Base-by-base conservation (phyloP, 1,284 basidiomycete genomes). In the Cutaneotrichosporon spelunceum region DNA sequence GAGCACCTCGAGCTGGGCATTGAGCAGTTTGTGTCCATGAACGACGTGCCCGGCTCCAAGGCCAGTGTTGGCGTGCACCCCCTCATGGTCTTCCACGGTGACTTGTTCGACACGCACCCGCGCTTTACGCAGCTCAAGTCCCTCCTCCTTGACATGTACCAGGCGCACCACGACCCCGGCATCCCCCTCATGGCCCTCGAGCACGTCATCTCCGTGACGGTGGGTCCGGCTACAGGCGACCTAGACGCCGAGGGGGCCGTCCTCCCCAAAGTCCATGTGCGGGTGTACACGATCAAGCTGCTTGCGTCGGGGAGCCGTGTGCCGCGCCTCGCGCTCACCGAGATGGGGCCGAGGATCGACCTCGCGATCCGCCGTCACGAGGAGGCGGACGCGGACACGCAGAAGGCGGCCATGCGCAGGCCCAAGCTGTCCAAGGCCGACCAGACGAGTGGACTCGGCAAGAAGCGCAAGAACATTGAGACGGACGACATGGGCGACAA, bases 401-500 rank as follows among this genome's bases (percentile, higher is more conserved):
- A 89, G 80, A 90, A 89, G 77, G 83, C 84, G 65, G 91, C 94
- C 13, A 84, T 93, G 82, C 89, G 83, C 76, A 82, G 88, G 64
- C 90, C 91, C 52, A 97, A 94, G 83, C 72, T 96, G 66, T 88
- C 88, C 79, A 91, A 92, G 81, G 84, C 84, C 68, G 89, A 92
- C 52, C 80, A 92, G 53, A 91, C 91, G 81, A 88, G 84, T 75
- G 92, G 92, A 0, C 75, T 91, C n/a, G 91, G 90, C 44, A 91
- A 91, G 84, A 93, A 91, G 84, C 86, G 85, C 79, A 93, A 92
- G 85, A 97, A 97, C 78, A 78, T 94, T 77, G 93, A 96, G 82
- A 91, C 93, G 66, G 95, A 99, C 81, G 92, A 93, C 78, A 97
- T 98, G 95, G 95, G 95, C 61, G 93, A 99, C 79, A 80, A 94